Evolutionary conservation across 768 basidiomycete genomes (phyloP).

Genomic region (Tricholoma furcatifolium): DNA sequence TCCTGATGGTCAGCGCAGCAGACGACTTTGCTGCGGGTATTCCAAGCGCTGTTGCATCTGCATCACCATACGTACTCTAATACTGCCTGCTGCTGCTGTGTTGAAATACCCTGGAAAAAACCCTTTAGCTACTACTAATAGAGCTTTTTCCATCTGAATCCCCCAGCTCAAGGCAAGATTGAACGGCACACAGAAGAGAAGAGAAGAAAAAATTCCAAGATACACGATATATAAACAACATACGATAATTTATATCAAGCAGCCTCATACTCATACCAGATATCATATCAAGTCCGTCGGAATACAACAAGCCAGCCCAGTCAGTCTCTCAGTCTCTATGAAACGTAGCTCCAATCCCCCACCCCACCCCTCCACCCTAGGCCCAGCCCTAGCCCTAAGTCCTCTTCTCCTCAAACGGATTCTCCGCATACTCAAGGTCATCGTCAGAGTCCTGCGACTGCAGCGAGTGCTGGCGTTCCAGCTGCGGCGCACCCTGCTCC

Average conservation of each 20-base stretch:
- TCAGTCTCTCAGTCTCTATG: too few relatives aligned
- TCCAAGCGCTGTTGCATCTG: constrained; percentile 34
- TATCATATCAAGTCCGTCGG: background rate
- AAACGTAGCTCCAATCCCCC: background rate
- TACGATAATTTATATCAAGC: background rate
- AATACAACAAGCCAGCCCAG: too few relatives aligned
- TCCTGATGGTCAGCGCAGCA: constrained; percentile 76
- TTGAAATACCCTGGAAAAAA: constrained; percentile 10
- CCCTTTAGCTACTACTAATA: background rate
- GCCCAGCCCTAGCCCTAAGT: too few relatives aligned
- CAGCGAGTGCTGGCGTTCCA: constrained; percentile 21
- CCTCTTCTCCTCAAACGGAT: constrained; percentile 62
- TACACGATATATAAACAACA: background rate
- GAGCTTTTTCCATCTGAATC: background rate
- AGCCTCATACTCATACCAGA: background rate
- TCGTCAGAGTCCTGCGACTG: constrained; percentile 50
- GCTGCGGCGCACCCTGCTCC: constrained; percentile 13
- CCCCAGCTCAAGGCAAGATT: background rate
- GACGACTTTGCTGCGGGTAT: constrained; percentile 45
- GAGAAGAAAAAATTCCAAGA: background rate
- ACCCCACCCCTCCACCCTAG: too few relatives aligned
- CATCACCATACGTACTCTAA: constrained; percentile 38
- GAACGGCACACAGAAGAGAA: background rate
- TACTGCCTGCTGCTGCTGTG: constrained; percentile 1
- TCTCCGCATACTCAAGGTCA: constrained; percentile 73